These are phyloP conservation scores for Niveomyces coronatus DNA, from an alignment of 2,329 filamentous ascomycete genomes.

Conservation along the genomic window DNA sequence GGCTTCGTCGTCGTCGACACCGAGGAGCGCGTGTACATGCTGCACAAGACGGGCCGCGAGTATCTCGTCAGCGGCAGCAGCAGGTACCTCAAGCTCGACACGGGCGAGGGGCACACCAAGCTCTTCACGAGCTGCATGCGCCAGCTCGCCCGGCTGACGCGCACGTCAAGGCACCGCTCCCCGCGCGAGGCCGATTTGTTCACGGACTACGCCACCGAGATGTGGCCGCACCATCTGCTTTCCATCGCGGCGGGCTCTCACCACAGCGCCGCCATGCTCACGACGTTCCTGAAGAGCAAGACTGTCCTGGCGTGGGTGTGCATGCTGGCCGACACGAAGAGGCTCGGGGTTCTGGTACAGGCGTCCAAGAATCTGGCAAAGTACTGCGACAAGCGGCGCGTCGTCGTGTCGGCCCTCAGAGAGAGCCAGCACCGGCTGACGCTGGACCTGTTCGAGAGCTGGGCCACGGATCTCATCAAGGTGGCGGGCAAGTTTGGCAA, in stretches of 20 bases:
- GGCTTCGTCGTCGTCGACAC: conserved; percentile 22
- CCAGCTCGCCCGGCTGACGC: conserved; percentile 11
- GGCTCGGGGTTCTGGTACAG: conserved; percentile 18
- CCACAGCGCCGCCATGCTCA: conserved; percentile 1
- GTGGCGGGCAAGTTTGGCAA: conserved; percentile 26
- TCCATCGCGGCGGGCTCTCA: conserved; percentile 10
- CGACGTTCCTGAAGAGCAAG: conserved; percentile 14
- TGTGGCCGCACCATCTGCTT: conserved; percentile 19
- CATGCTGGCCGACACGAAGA: conserved; percentile 14
- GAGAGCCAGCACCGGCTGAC: conserved; percentile 12
- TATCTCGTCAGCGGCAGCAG: conserved; percentile 16
- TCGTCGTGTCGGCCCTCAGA: conserved; percentile 13
- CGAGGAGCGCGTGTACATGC: conserved; percentile 16
- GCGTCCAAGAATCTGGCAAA: neutral
- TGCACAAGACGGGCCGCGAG: conserved; percentile 27
- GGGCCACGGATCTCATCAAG: conserved; percentile 25
- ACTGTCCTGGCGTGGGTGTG: conserved; percentile 25
- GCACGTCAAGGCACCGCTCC: conserved; percentile 10
- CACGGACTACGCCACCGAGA: conserved; percentile 16
- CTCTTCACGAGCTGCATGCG: conserved; percentile 16
- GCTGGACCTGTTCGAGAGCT: conserved; percentile 19
- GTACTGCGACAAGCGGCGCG: neutral
- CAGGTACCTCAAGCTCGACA: conserved; percentile 12
- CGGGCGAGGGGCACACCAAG: conserved; percentile 10
- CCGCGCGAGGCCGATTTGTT: conserved; percentile 10